phyloP scores from a whole-genome alignment of 345 rosid species.

The Pelargonium nanum region DNA sequence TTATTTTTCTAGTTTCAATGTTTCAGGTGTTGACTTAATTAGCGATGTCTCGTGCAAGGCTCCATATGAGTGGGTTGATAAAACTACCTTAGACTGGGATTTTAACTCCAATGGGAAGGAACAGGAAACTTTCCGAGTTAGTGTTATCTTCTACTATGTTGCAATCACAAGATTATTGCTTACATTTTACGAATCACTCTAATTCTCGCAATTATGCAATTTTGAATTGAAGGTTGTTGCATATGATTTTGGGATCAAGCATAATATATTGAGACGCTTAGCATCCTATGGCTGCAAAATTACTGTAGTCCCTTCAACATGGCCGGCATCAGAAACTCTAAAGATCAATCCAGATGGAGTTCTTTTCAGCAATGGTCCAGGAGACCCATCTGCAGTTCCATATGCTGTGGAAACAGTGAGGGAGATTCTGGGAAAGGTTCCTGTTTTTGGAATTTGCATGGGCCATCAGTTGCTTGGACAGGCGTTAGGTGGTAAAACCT shows the following conservation, averaged over 20 bases:
- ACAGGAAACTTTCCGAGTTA: conserved; percentile 42
- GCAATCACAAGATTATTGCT: too few species aligned
- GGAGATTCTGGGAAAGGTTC: conserved; percentile 69
- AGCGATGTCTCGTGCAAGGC: conserved; percentile 67
- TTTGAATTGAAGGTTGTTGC: conserved; percentile 55
- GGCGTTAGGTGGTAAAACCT: conserved; percentile 93
- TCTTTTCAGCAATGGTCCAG: conserved; percentile 97
- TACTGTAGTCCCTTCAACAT: conserved; percentile 80
- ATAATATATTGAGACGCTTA: conserved; percentile 71
- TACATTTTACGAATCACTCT: conserved; percentile 3
- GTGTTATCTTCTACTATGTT: conserved; percentile 9
- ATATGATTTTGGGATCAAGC: conserved; percentile 93
- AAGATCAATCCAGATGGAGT: conserved; percentile 89
- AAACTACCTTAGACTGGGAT: conserved; percentile 70
- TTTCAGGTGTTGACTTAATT: conserved; percentile 76
- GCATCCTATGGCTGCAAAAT: conserved; percentile 83
- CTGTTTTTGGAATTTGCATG: conserved; percentile 97
- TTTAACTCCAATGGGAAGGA: conserved; percentile 38
- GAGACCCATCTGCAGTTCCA: conserved; percentile 95
- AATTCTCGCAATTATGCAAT: conserved; percentile 5
- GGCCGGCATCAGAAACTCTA: conserved; percentile 74
- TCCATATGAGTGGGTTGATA: conserved; percentile 76
- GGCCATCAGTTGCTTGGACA: conserved; percentile 95
- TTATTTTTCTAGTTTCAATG: conserved; percentile 10
- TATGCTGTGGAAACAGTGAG: conserved; percentile 85